Base-by-base conservation (phyloP, 495 filamentous ascomycete species). In the Cercophora samala region DNA sequence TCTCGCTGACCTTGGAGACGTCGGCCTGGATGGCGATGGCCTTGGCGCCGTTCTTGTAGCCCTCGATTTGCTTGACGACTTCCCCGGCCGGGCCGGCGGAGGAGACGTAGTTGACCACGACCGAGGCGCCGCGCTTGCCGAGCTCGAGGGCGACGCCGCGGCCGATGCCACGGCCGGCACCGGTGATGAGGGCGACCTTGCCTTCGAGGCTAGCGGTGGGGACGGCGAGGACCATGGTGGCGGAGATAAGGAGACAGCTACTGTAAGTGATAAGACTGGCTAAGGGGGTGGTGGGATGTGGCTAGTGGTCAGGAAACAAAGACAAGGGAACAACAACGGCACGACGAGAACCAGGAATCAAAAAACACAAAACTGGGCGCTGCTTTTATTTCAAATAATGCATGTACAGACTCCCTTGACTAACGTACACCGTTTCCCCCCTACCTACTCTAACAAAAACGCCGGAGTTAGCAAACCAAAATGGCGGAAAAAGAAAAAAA, bases 51-150 rank as follows among this genome's bases (percentile, higher is more conserved):
- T 74, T 77, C 58, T 70, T 66, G 73, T 71, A 73, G 3, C 60
- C 63, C 23, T 66, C 58, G 65, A 84, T 80, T 55, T 77, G 71
- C 62, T 87, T 75, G 65, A 88, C 86, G 56, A 90, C 85, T 69
- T 87, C 82, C 24, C 90, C 81, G 37, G 91, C 91, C 21, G 83
- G 82, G 15, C 79, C 78, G 19, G 83, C 81, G 68, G 84, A 86
- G 68, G 85, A 85, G 66, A 87, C 85, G 78, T 92, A 94, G 85
- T 94, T 94, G 78, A 94, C 84, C 52, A 91, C 83, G 26, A 94
- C 86, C 58, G 84, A 87, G 58, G 88, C 88, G 8, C 90, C 90
- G 69, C 89, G 87, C 69, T 83, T 83, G 68, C 85, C 91, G 55
- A 94, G 87, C 76, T 93, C 91, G 21, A 92, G 83, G 46, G 90